Conservation (phyloP, 2,329 filamentous ascomycete species). For the Hypoxylon sp. region DNA sequence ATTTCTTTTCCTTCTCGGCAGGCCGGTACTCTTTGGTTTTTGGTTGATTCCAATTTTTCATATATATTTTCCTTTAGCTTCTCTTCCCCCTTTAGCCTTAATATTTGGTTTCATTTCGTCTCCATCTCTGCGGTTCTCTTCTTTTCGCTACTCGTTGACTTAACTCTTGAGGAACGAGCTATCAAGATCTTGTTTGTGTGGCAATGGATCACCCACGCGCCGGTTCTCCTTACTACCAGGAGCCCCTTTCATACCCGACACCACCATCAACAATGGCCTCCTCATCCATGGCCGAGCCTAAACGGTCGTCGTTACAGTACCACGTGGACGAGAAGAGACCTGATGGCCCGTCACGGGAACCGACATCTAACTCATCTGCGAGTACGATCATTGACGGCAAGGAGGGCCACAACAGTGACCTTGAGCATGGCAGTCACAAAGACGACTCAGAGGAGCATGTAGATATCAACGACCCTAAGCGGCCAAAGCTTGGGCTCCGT, state of each 20-base stretch:
- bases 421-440: constrained; percentile 33
- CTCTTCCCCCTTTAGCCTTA: constrained; percentile 10
- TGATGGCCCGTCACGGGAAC: constrained; percentile 21
- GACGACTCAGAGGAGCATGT: constrained; percentile 24
- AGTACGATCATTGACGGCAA: constrained; percentile 37
- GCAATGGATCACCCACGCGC: constrained; percentile 21
- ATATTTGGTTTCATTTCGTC: constrained; percentile 14
- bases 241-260: constrained; percentile 9
- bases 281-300: constrained; percentile 16
- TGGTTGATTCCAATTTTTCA: constrained; percentile 21
- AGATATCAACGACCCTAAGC: constrained; percentile 45
- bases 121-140: constrained; percentile 20
- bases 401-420: constrained; percentile 29
- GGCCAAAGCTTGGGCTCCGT: constrained; percentile 51
- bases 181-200: background rate
- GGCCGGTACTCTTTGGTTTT: constrained; percentile 33
- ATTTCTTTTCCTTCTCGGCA: constrained; percentile 33
- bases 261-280: constrained; percentile 15
- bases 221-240: constrained; percentile 14
- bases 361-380: constrained; percentile 35
- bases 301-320: constrained; percentile 18
- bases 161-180: background rate
- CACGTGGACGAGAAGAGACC: constrained; percentile 31
- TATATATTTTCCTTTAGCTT: constrained; percentile 31
- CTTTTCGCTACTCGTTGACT: constrained; percentile 15